Evolutionary conservation across 768 basidiomycete genomes (phyloP), one percentile per base, ranked within the genome.

Genomic region (Lactarius deliciosus): DNA sequence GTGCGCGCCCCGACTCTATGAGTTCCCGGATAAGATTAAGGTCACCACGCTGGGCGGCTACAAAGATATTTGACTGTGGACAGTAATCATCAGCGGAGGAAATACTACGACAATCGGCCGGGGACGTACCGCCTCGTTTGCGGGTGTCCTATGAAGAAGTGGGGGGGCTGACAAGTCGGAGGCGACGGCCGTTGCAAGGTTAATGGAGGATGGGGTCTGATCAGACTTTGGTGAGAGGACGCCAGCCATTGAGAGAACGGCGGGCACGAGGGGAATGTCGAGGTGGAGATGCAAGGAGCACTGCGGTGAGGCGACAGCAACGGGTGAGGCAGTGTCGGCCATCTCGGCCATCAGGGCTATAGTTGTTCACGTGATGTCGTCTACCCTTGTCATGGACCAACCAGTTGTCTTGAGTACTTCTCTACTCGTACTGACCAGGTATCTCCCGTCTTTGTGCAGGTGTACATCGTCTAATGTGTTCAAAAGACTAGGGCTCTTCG

Each of bases 21-120:
- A 95, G 83, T 59, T 84, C 76, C 7, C 83, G 83, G 34, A 96
- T 77, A 50, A 83, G 77, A 10, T 76, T 74, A 8, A 94, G 80
- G 72, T 96, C 94, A 11, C 96, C 96, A 60, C 92, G 82, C 73
- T 97, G 96, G 0, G 95, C 88, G 9, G 94, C 90, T 13, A 90
- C 80, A 72, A 96, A 93, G 36, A 97, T 89, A 65, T 82, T 88
- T 22, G 77, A 76, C 86, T 89, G 66, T 67, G 3, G 59, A 16
- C 1, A 4, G 22, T 16, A 16, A 55, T n/a, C 16, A 28, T 59
- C 28, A 40, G 34, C 18, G 16, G 13, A 5, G 34, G 22, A 15
- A 43, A 60, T 20, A 53, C 5, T 5, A 66, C 5, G 57, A 43
- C 20, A 16, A 18, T 41, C 18, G 36, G 16, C 20, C 7, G 30